A percentile compares a stretch with the other conserved stretches of the same genome.
Evolutionary conservation across 2,329 filamentous ascomycete species (phyloP).

Genomic region (Aspergillus latus): DNA sequence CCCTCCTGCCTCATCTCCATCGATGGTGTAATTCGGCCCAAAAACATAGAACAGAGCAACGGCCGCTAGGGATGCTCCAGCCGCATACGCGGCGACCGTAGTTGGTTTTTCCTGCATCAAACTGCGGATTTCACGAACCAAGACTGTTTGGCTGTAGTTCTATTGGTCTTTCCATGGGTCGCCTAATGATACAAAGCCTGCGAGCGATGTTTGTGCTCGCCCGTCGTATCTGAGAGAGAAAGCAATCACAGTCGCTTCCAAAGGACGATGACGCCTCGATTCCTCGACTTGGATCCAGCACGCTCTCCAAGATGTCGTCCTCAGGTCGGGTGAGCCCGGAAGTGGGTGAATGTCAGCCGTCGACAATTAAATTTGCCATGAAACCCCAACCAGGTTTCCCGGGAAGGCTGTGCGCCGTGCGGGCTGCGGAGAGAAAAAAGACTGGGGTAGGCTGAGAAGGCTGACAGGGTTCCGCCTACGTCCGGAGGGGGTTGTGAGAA

Average conservation of each 20-base stretch:
- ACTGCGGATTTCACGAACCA: not conserved
- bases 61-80: conserved; percentile 89
- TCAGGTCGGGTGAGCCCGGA: not conserved
- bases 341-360: not conserved
- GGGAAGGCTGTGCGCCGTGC: conserved; percentile 4
- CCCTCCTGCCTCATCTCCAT: conserved; percentile 66
- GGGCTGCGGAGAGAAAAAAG: conserved; percentile 8
- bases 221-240: not conserved
- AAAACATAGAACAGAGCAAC: conserved; percentile 97
- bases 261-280: not conserved
- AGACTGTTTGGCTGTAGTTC: not conserved
- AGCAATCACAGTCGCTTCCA: not conserved
- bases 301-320: not conserved
- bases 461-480: not conserved
- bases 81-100: conserved; percentile 87
- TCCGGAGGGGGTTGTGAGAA: not conserved
- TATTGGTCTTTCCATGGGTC: conserved; percentile 21
- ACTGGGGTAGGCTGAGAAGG: conserved; percentile 1
- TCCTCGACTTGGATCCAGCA: not conserved
- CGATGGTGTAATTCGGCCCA: conserved; percentile 93
- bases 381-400: not conserved
- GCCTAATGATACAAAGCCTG: conserved; percentile 2
- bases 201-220: not conserved
- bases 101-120: conserved; percentile 78
- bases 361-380: conserved; percentile 10